phyloP scores from a whole-genome alignment of 257 asterid species.

The Solanum virginianum region DNA sequence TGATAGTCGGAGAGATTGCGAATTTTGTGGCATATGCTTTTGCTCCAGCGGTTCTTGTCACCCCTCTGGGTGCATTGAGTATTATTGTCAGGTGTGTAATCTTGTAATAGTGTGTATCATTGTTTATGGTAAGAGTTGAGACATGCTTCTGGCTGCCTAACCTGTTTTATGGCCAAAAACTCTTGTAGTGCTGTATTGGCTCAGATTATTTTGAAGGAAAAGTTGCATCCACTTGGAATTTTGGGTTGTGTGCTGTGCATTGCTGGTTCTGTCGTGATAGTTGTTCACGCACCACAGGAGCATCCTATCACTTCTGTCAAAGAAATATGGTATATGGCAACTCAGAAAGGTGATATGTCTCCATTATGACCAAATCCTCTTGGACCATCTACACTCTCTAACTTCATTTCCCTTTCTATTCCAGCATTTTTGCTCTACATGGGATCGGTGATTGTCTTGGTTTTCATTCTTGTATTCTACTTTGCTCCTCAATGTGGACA shows the following conservation, averaged over 20 bases:
- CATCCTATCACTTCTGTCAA: constrained; percentile 55
- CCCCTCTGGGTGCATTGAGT: constrained; percentile 91
- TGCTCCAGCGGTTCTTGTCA: constrained; percentile 91
- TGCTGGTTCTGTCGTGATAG: constrained; percentile 67
- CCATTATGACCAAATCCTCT: background rate
- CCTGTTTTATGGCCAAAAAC: background rate
- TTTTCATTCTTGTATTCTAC: constrained; percentile 63
- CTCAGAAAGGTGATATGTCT: constrained; percentile 42
- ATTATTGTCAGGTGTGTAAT: constrained; percentile 59
- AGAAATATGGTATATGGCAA: constrained; percentile 79
- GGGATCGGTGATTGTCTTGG: constrained; percentile 71
- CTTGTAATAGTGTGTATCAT: background rate
- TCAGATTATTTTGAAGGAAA: constrained; percentile 66
- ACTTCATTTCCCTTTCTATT: constrained; percentile 16
- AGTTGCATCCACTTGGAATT: constrained; percentile 57
- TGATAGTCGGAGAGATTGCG: constrained; percentile 79
- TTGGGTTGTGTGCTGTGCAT: constrained; percentile 79
- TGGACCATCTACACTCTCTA: background rate
- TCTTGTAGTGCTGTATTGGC: constrained; percentile 59
- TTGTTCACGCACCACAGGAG: constrained; percentile 78
- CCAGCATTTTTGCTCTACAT: constrained; percentile 69
- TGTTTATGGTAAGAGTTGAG: background rate
- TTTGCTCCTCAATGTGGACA: constrained; percentile 76
- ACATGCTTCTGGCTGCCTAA: background rate
- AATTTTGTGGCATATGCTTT: constrained; percentile 86